Percentiles rank a stretch among this genome's conserved stretches.
phyloP scores from a whole-genome alignment of 495 filamentous ascomycete species.

The Haplographium delicatum region DNA sequence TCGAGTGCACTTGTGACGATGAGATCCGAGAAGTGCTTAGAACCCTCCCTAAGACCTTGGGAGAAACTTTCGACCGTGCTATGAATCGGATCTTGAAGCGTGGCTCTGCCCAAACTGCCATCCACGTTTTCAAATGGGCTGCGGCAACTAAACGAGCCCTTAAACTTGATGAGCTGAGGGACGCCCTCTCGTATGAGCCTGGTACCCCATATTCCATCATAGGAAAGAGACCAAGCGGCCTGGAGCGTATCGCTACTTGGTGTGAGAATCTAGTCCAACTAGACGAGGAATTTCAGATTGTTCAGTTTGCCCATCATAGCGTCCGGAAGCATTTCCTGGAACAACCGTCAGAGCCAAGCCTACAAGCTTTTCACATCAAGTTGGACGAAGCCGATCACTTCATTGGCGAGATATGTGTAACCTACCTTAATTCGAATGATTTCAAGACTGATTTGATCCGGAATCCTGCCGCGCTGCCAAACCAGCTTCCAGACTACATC shows the following conservation, averaged over 20 bases:
- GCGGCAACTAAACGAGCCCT: constrained; percentile 28
- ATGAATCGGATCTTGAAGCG: constrained; percentile 20
- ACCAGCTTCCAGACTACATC: constrained; percentile 5
- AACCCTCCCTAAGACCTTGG: constrained; percentile 28
- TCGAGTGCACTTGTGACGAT: constrained; percentile 29
- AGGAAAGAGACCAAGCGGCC: constrained; percentile 26
- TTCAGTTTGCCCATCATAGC: constrained; percentile 32
- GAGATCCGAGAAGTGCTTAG: constrained; percentile 30
- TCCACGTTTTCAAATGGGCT: constrained; percentile 27
- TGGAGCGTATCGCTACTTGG: constrained; percentile 25
- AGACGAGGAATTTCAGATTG: constrained; percentile 31
- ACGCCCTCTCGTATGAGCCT: constrained; percentile 27
- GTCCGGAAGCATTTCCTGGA: constrained; percentile 25
- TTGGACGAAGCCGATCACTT: constrained; percentile 10
- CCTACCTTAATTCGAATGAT: constrained; percentile 34
- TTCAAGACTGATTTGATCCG: constrained; percentile 23
- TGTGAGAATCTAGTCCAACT: constrained; percentile 30
- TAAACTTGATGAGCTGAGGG: constrained; percentile 27
- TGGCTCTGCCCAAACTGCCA: constrained; percentile 12
- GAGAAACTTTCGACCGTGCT: constrained; percentile 29
- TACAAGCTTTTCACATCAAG: constrained; percentile 18
- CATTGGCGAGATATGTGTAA: constrained; percentile 31
- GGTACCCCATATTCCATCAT: constrained; percentile 9
- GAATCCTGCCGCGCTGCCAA: constrained; percentile 3
- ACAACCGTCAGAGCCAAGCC: constrained; percentile 1